Evolutionary conservation across 768 basidiomycete genomes (phyloP), one percentile per base, ranked within the genome.

Genomic region (Tricholoma flavovirens): DNA sequence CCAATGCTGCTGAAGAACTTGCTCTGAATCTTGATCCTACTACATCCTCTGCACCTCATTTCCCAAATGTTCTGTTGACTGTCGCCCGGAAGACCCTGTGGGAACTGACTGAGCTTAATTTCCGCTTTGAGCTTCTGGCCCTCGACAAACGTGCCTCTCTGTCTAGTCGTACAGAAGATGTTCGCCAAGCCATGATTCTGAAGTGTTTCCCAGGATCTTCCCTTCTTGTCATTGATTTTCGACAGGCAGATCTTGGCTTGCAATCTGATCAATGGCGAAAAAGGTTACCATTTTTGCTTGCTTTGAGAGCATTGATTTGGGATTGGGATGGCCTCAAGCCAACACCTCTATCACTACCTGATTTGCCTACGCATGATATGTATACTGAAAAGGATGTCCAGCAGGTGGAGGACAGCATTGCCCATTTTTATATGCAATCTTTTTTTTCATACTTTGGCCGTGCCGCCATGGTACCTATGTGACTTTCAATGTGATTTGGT

Each of bases 321-420:
- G 45, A 33, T 29, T 33, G 56, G 56, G 40, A 51, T 35, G 51
- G 51, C 5, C 40, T 19, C 24, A 51, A 51, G 32, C 49, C 49
- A 19, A 36, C 30, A 10, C 26, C 42, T 45, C 15, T 53, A 24
- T 21, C 38, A 12, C 10, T 29, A 40, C 11, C 52, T 17, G 52
- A 53, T 53, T 3, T 32, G 22, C 32, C 30, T 11, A 11, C 10
- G 29, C 29, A 29, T 6, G 6, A 33, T 32, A n/a, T 15, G 9
- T 40, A 40, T 30, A 40, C 26, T 17, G 29, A 48, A 26, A 11
- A 40, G 5, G 51, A 26, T 33, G 32, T 36, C 9, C 30, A 21
- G 8, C 51, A 51, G 29, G 12, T 56, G 15, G 35, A 53, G 45
- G 56, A 56, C 14, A 26, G 32, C 17, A 17, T 51, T 29, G 22